Conservation (phyloP, 2,329 filamentous ascomycete genomes). For the Plectosphaerella plurivora region DNA sequence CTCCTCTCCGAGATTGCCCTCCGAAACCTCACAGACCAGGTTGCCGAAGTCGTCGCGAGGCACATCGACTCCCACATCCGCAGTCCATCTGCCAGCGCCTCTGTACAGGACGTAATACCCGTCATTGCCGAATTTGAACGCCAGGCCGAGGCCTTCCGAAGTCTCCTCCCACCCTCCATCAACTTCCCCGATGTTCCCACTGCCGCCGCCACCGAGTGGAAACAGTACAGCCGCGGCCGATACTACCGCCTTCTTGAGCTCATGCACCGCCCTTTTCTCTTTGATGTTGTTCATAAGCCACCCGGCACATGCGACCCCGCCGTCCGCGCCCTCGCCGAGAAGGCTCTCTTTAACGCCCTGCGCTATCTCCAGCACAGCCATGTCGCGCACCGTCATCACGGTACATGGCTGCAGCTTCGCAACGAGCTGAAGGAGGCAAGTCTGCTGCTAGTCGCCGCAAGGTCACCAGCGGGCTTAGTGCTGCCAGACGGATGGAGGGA, state of each 20-base stretch:
- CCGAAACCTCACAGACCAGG: neutral
- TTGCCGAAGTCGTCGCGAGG: neutral
- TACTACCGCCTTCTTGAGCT: neutral
- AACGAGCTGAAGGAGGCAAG: neutral
- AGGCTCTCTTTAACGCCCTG: neutral
- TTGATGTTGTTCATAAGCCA: neutral
- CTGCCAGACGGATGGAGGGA: neutral
- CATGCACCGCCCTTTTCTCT: neutral
- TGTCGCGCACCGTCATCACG: neutral
- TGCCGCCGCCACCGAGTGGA: neutral
- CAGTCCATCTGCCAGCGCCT: neutral
- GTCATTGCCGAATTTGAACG: neutral
- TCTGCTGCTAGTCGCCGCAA: neutral
- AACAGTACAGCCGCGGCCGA: slow-evolving; percentile 1
- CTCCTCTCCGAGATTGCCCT: neutral
- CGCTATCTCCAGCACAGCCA: neutral
- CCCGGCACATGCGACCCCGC: neutral
- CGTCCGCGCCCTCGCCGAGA: neutral
- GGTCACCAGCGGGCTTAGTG: neutral
- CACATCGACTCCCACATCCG: neutral
- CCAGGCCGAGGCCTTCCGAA: neutral
- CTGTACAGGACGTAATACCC: neutral
- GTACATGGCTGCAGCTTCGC: neutral
- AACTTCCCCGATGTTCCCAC: neutral
- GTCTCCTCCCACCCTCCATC: neutral